Evolutionary conservation across 2,329 filamentous ascomycete genomes (phyloP).

Genomic region (Dactylellina parvicollis): DNA sequence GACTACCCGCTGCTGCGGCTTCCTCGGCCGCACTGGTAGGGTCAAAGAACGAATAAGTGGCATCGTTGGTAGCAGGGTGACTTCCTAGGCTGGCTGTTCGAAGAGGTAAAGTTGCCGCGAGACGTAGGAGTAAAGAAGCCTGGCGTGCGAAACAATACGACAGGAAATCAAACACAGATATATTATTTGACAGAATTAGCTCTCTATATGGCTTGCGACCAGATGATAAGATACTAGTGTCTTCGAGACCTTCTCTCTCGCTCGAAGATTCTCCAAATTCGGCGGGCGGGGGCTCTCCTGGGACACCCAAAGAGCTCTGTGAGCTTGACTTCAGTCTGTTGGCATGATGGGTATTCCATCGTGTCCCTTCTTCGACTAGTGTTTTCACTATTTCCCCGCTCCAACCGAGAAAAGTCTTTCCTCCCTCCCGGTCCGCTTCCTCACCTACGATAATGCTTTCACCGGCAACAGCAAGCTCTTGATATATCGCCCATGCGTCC

Average conservation of each 20-base stretch:
- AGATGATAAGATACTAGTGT: conserved; percentile 71
- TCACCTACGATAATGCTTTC: conserved; percentile 80
- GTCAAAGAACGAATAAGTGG: conserved; percentile 60
- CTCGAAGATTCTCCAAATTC: conserved; percentile 12
- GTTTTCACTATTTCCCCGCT: conserved; percentile 56
- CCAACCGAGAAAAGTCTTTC: conserved; percentile 58
- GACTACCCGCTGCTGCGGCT: conserved; percentile 1
- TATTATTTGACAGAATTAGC: conserved; percentile 90
- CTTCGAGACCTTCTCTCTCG: conserved; percentile 64
- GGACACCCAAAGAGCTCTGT: conserved; percentile 66
- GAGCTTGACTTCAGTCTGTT: conserved; percentile 58
- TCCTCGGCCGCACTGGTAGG: conserved; percentile 57
- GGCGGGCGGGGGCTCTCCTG: conserved; percentile 59
- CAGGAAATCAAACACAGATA: conserved; percentile 94
- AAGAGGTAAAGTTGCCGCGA: conserved; percentile 67
- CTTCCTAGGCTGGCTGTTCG: conserved; percentile 59
- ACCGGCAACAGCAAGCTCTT: conserved; percentile 87
- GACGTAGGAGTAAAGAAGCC: conserved; percentile 79
- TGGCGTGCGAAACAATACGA: conserved; percentile 94
- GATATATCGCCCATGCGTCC: conserved; percentile 92
- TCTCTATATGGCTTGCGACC: conserved; percentile 85
- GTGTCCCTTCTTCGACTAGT: conserved; percentile 53
- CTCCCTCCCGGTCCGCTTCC: conserved; percentile 68
- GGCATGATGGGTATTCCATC: conserved; percentile 57
- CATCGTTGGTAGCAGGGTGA: conserved; percentile 54